These are phyloP conservation scores for Cercospora zeae-maydis DNA, from an alignment of 2,329 filamentous ascomycete species.

Conservation along the genomic window DNA sequence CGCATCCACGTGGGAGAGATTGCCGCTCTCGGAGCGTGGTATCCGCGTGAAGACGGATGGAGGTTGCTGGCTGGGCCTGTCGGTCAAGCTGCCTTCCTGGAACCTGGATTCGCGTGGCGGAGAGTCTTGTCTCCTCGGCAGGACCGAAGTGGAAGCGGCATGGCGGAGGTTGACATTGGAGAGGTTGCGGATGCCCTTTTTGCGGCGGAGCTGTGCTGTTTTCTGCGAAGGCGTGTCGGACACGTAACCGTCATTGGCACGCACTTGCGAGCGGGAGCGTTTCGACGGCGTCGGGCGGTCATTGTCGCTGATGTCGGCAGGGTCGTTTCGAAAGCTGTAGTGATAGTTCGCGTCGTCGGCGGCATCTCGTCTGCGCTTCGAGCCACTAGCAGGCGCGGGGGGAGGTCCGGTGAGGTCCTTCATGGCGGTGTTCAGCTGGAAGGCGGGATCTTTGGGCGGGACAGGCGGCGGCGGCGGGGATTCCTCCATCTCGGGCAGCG, in stretches of 20 bases:
- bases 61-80: slow-evolving; percentile 68
- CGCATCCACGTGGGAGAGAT: slow-evolving; percentile 35
- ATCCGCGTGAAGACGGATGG: slow-evolving; percentile 62
- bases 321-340: slow-evolving; percentile 14
- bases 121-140: slow-evolving; percentile 21
- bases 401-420: slow-evolving; percentile 16
- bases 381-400: slow-evolving; percentile 26
- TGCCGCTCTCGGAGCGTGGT: slow-evolving; percentile 30
- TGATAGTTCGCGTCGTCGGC: slow-evolving; percentile 24
- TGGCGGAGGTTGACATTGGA: slow-evolving; percentile 37
- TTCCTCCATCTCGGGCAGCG: slow-evolving; percentile 16
- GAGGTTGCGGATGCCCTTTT: slow-evolving; percentile 35
- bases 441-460: slow-evolving; percentile 32
- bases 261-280: slow-evolving; percentile 27
- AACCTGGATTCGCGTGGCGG: slow-evolving; percentile 59
- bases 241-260: slow-evolving; percentile 19
- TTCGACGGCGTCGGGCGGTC: slow-evolving; percentile 31
- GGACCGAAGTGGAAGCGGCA: slow-evolving; percentile 25
- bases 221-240: slow-evolving; percentile 26
- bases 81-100: slow-evolving; percentile 80
- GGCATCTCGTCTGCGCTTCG: slow-evolving; percentile 33
- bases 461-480: slow-evolving; percentile 29
- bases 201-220: slow-evolving; percentile 33
- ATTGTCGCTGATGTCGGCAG: slow-evolving; percentile 21
- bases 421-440: slow-evolving; percentile 13